Base-by-base conservation (phyloP, 108 stramenopile species). In the Nitzschia inconspicua region DNA sequence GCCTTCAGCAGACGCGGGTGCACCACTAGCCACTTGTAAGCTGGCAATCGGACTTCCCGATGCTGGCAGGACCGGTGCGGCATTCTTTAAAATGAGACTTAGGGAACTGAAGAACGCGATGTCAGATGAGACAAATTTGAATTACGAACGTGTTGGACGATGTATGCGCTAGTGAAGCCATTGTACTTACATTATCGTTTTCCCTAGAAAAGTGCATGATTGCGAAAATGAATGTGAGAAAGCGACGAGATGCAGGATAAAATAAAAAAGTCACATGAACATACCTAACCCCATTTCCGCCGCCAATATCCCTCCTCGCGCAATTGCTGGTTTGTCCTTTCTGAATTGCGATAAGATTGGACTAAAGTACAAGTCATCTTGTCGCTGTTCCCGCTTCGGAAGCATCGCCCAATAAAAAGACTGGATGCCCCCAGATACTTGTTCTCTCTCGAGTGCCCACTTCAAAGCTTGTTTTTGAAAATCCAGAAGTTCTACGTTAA, bases 381-480 rank as follows among this genome's bases (percentile, higher is more conserved):
- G 22, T 28, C 28, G 24, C 11, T 37, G 1, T 13, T 20, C 30
- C 37, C 20, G 20, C 14, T 23, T 9, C 14, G 80, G 80, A 11
- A 82, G 37, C 41, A 70, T 60, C 28, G 51, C 24, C 76, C 76
- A 82, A n/a, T 65, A 30, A 29, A 54, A 76, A 9, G 46, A 60
- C 35, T 76, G 47, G 24, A 63, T 29, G 39, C 72, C 77, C 25
- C 71, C 71, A 0, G 11, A 28, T 4, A 30, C 35, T 3, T 25
- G 51, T 47, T 82, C 80, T 44, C 76, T 49, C 9, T 82, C 80
- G 2, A 82, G 40, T 24, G 66, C 67, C 66, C 66, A 82, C 19
- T 57, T 36, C 10, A 77, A 46, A 28, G 69, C 44, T 58, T 82
- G 75, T 4, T 46, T 34, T 63, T 82, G 80, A 44, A 70, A 82